Evolutionary conservation across 805 yeast species (phyloP).

Genomic region (Metschnikowia lochheadii): DNA sequence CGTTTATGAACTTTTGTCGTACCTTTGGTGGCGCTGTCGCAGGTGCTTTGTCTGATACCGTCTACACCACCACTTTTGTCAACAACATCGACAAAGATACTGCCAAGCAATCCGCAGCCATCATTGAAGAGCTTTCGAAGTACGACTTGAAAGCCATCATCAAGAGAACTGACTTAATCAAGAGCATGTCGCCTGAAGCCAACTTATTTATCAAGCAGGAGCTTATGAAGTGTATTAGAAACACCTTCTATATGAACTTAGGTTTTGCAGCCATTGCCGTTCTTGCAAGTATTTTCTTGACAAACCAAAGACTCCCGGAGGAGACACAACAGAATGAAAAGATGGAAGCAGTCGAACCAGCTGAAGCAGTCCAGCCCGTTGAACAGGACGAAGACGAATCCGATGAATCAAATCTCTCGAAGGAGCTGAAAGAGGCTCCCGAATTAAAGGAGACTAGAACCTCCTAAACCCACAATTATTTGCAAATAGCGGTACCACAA

Average conservation of each 20-base stretch:
- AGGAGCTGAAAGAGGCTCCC: neutral
- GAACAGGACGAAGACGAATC: neutral
- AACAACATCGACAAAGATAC: constrained; percentile 11
- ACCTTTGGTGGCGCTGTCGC: constrained; percentile 45
- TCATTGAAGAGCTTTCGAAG: constrained; percentile 19
- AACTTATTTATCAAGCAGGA: constrained; percentile 20
- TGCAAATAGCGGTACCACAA: neutral
- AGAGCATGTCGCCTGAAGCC: constrained; percentile 19
- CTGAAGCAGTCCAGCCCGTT: constrained; percentile 1
- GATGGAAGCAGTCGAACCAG: constrained; percentile 1
- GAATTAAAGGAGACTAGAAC: neutral
- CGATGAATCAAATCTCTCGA: neutral
- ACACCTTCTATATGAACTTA: constrained; percentile 38
- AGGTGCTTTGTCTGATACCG: constrained; percentile 40
- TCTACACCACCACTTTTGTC: constrained; percentile 27
- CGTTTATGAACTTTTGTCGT: constrained; percentile 42
- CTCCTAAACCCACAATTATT: neutral
- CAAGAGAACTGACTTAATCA: constrained; percentile 14
- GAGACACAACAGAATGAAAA: constrained; percentile 11
- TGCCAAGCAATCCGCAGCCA: constrained; percentile 12
- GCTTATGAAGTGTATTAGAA: constrained; percentile 36
- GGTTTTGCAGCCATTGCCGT: constrained; percentile 33
- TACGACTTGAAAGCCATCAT: constrained; percentile 15
- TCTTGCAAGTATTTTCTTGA: constrained; percentile 31
- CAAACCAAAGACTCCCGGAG: constrained; percentile 40